Base-by-base conservation (phyloP, 768 basidiomycete genomes). In the Boletus rubroflammeus region DNA sequence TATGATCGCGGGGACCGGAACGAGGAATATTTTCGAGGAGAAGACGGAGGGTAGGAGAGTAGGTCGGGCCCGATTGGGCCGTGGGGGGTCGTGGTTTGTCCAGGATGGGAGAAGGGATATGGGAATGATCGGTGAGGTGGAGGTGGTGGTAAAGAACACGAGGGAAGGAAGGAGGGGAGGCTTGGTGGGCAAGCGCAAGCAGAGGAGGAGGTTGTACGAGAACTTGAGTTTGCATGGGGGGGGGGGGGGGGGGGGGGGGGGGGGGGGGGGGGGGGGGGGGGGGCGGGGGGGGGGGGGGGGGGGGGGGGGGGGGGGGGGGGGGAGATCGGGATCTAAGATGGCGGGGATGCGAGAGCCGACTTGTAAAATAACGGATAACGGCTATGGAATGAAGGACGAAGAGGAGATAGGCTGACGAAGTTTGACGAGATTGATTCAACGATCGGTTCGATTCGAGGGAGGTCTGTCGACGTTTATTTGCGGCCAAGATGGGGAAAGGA, bases 11-110 rank as follows among this genome's bases (percentile, higher is more conserved):
- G 31, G 68, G 64, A 48, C 66, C 69, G 42, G 68, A 56, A 55
- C 67, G 71, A 23, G 72, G 65, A 45, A 66, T 60, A 49, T 71
- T 66, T 28, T 70, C 54, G 47, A 64, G 66, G 34, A 70, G 64
- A 17, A 48, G 61, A 65, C 57, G 67, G 38, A 52, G 61, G 67
- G 68, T 67, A 74, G 41, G 49, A 56, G 72, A 60, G 57, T 67
- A 71, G 52, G 57, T 72, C 35, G 63, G 61, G 53, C 68, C 73
- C 41, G 76, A 73, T 29, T 67, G 69, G 47, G 73, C 70, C 23
- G 67, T 63, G 49, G 66, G 45, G 15, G 54, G 43, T 4, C 44
- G 59, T 49, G 73, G 65, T 60, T 75, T 72, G 65, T 76, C 76
- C 66, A 74, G 60, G 50, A 67, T 68, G 57, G 62, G 64, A 17